Evolutionary conservation across 2,329 filamentous ascomycete species (phyloP), one percentile per base, ranked within the genome.

Genomic region (Colletotrichum truncatum): DNA sequence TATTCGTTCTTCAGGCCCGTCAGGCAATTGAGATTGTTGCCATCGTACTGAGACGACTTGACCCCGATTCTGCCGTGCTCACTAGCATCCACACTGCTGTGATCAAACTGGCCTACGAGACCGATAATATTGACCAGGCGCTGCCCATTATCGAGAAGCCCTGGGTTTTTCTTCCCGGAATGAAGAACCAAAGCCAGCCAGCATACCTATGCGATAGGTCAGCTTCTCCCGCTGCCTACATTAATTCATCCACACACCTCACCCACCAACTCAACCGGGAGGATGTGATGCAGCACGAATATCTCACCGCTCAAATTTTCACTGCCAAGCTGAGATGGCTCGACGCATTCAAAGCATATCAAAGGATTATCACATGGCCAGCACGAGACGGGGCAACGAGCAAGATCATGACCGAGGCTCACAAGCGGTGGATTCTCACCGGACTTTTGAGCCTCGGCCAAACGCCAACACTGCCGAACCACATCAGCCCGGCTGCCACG

Each of bases 401-500:
- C 76, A 90, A 89, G 74, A 84, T 97, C 53, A 96, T 96, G 91
- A 83, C 92, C 4, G 93, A 97, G 69, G 93, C 93, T 6, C 95
- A 97, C 82, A 97, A 95, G 80, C 97, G 95, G 77, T 98, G 93
- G 92, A 75, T 97, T 8, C 80, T 99, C 14, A 85, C 94, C 9
- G 88, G 89, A 56, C 83, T 98, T 58, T 81, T 99, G 16, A 83
- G 87, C 6, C 81, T 89, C 56, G 94, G 94, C 69, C 87, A 83
- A 71, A 81, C 82, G 4, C 79, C 81, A 2, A 70, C 77, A 1
- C 74, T 88, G 9, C 91, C 92, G 1, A 81, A 84, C 38, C 85
- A 87, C 48, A 85, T 87, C 7, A 83, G 85, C 52, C 65, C 76
- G 2, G 76, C 79, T 18, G 84, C 88, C 1, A 80, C 85, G 66